Percentiles rank a stretch among this genome's conserved stretches.
Conservation (phyloP, 495 filamentous ascomycete species). For the Collariella sp. region DNA sequence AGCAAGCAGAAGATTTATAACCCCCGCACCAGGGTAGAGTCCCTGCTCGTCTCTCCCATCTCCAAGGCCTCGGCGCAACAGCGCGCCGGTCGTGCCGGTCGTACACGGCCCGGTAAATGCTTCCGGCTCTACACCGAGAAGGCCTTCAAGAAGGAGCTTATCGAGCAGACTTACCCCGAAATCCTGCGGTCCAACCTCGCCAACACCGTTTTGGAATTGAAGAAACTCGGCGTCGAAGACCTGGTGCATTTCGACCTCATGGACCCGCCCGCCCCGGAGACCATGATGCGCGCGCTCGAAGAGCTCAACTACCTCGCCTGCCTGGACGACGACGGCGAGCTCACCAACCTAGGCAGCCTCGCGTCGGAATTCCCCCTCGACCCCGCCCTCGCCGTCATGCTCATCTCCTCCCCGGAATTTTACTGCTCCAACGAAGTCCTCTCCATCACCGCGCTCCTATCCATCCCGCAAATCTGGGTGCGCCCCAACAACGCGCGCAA, state of each 20-base stretch:
- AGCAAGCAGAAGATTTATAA: constrained; percentile 99
- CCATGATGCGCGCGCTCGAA: constrained; percentile 95
- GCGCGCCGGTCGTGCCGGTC: constrained; percentile 94
- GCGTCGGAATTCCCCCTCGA: constrained; percentile 96
- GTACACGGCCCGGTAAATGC: constrained; percentile 95
- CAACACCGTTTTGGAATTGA: constrained; percentile 89
- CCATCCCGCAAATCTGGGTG: constrained; percentile 89
- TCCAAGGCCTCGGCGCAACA: constrained; percentile 98
- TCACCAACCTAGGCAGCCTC: constrained; percentile 75
- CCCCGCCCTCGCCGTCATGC: constrained; percentile 91
- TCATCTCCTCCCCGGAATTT: constrained; percentile 94
- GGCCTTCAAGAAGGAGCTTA: constrained; percentile 97
- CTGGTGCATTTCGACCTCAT: constrained; percentile 97
- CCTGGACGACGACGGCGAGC: constrained; percentile 88
- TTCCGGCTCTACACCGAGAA: constrained; percentile 94
- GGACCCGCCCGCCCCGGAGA: constrained; percentile 97
- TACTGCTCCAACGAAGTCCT: constrained; percentile 98
- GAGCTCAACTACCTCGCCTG: constrained; percentile 97
- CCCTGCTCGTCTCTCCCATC: constrained; percentile 88
- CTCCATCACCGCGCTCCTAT: constrained; percentile 87
- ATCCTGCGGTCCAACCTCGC: constrained; percentile 90
- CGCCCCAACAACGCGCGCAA: constrained; percentile 76
- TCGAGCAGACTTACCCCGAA: constrained; percentile 93
- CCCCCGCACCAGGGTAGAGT: constrained; percentile 91
- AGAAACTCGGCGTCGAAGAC: constrained; percentile 94